Percentiles rank a stretch among this genome's conserved stretches.
Conservation (phyloP, 2,329 filamentous ascomycete genomes). For the Teratosphaeriaceae sp. region DNA sequence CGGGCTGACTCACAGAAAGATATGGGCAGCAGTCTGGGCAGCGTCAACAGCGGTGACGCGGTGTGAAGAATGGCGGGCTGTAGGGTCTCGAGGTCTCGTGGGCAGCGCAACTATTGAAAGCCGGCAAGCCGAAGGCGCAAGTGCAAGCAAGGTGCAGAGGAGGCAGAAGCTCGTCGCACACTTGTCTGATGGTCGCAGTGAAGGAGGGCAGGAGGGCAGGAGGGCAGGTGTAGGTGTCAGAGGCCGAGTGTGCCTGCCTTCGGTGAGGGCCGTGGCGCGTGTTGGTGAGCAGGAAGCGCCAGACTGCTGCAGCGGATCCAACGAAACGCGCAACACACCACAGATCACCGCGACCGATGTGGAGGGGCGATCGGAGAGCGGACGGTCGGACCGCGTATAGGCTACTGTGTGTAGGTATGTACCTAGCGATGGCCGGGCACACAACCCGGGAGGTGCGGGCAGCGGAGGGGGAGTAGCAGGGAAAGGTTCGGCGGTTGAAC, state of each 20-base stretch:
- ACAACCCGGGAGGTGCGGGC: background rate
- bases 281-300: conserved; percentile 2
- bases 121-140: conserved; percentile 16
- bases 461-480: background rate
- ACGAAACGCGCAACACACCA: background rate
- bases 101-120: conserved; percentile 34
- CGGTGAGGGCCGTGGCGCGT: background rate
- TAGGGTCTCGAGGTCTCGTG: conserved; percentile 16
- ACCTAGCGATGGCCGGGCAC: conserved; percentile 1
- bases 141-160: conserved; percentile 11
- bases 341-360: background rate
- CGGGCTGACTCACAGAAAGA: conserved; percentile 25
- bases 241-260: conserved; percentile 2
- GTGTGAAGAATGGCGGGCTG: conserved; percentile 5
- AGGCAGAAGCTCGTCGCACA: too few species aligned
- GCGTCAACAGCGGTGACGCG: conserved; percentile 12
- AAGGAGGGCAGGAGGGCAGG: conserved; percentile 2
- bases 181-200: background rate
- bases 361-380: background rate
- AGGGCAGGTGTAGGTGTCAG: too few species aligned
- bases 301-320: background rate
- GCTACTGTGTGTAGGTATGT: too few species aligned
- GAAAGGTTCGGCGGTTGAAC: background rate
- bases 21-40: conserved; percentile 18
- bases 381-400: too few species aligned